These are phyloP conservation scores for Thielaviopsis populi DNA, from an alignment of 2,329 filamentous ascomycete species.

Conservation along the genomic window DNA sequence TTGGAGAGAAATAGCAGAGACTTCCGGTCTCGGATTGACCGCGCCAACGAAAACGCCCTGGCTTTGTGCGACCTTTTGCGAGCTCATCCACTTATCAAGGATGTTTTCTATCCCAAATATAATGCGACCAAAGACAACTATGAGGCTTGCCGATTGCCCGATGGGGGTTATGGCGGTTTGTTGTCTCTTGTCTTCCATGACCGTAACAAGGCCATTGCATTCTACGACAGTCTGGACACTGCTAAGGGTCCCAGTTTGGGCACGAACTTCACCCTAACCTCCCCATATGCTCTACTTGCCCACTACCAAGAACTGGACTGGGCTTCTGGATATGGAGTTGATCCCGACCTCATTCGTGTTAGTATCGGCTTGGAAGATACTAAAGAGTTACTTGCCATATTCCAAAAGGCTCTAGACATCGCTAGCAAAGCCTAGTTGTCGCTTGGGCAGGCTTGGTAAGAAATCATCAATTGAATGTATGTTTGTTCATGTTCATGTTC, in stretches of 20 bases:
- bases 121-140: conserved; percentile 56
- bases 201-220: conserved; percentile 55
- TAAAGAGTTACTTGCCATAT: conserved; percentile 44
- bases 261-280: conserved; percentile 89
- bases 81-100: conserved; percentile 48
- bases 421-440: neutral
- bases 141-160: conserved; percentile 57
- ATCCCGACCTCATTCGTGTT: conserved; percentile 64
- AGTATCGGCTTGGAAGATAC: conserved; percentile 82
- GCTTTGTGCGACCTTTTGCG: conserved; percentile 59
- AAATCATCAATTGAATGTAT: too few species aligned
- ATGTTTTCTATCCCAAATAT: conserved; percentile 76
- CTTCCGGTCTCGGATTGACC: conserved; percentile 66
- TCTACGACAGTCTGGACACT: conserved; percentile 75
- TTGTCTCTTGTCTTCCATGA: conserved; percentile 69
- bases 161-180: conserved; percentile 78
- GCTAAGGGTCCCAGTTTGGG: conserved; percentile 89
- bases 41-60: conserved; percentile 77
- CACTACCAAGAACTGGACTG: conserved; percentile 90
- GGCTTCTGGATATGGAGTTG: conserved; percentile 69
- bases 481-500: neutral
- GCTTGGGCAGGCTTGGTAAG: neutral
- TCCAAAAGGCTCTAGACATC: conserved; percentile 55
- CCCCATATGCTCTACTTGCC: conserved; percentile 79
- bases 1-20: conserved; percentile 93